A percentile compares a stretch with the other conserved stretches of the same genome.
Conservation (phyloP, 352 stramenopile species). For the Phytophthora palmivora region DNA sequence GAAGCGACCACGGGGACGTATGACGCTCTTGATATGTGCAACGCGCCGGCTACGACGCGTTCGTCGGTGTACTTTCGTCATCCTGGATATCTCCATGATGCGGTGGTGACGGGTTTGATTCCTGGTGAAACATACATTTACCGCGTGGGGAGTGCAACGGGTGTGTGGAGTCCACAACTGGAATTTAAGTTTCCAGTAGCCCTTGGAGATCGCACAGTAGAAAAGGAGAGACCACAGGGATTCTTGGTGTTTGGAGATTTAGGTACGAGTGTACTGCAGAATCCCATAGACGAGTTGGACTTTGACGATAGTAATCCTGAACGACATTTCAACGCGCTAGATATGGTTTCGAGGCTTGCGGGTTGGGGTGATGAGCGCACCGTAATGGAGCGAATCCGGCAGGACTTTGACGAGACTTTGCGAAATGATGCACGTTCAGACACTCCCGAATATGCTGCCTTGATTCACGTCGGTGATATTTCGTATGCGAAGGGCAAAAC, state of each 20-base stretch:
- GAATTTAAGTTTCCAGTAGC: conserved; percentile 37
- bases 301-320: conserved; percentile 26
- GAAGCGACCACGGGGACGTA: conserved; percentile 31
- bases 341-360: conserved; percentile 38
- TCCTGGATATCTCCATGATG: conserved; percentile 41
- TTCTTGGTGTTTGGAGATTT: conserved; percentile 87
- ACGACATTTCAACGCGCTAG: conserved; percentile 21
- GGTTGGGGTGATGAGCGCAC: conserved; percentile 31
- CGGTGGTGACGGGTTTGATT: conserved; percentile 37
- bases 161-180: conserved; percentile 32
- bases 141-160: conserved; percentile 32
- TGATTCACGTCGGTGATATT: conserved; percentile 87
- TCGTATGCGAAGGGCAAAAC: conserved; percentile 71
- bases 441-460: conserved; percentile 53
- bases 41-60: conserved; percentile 18
- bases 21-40: conserved; percentile 39
- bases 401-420: conserved; percentile 29
- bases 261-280: conserved; percentile 28
- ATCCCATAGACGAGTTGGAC: conserved; percentile 32
- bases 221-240: conserved; percentile 34
- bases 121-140: conserved; percentile 40
- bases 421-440: conserved; percentile 6
- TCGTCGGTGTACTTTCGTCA: conserved; percentile 32
- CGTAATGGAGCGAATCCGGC: conserved; percentile 37
- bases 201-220: conserved; percentile 8